Conservation (phyloP, 345 rosid species). For the Populus simonii region DNA sequence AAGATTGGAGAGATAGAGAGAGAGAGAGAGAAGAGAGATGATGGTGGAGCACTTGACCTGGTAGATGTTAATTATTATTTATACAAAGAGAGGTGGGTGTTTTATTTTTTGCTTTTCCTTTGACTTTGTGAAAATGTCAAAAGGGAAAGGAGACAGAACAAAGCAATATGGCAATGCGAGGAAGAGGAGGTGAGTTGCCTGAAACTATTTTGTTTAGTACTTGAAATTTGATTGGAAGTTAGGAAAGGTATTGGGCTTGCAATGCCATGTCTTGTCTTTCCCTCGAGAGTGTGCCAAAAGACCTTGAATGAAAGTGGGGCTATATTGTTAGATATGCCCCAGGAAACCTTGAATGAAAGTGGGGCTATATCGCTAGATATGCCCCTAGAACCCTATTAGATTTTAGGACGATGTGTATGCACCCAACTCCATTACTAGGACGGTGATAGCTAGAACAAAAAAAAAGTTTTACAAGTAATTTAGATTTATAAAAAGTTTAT, state of each 20-base stretch:
- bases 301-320: neutral
- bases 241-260: neutral
- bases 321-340: neutral
- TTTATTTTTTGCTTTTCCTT: slow-evolving; percentile 33
- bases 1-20: slow-evolving; percentile 19
- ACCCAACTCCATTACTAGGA: slow-evolving; percentile 3
- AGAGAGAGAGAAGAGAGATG: slow-evolving; percentile 26
- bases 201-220: neutral
- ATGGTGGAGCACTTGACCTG: slow-evolving; percentile 48
- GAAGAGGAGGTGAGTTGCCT: neutral
- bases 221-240: slow-evolving; percentile 25
- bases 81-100: slow-evolving; percentile 29
- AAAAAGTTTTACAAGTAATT: too few species aligned
- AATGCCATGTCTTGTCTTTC: neutral
- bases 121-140: slow-evolving; percentile 68
- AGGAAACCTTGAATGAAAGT: neutral
- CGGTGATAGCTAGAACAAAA: neutral
- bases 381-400: neutral
- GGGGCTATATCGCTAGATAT: neutral
- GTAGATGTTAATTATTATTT: slow-evolving; percentile 42
- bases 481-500: too few species aligned
- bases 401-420: neutral
- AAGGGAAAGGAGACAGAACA: slow-evolving; percentile 17
- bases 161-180: slow-evolving; percentile 13
- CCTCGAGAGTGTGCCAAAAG: neutral